These are phyloP conservation scores for Geosmithia putterillii DNA, from an alignment of 2,329 filamentous ascomycete species.

Conservation along the genomic window DNA sequence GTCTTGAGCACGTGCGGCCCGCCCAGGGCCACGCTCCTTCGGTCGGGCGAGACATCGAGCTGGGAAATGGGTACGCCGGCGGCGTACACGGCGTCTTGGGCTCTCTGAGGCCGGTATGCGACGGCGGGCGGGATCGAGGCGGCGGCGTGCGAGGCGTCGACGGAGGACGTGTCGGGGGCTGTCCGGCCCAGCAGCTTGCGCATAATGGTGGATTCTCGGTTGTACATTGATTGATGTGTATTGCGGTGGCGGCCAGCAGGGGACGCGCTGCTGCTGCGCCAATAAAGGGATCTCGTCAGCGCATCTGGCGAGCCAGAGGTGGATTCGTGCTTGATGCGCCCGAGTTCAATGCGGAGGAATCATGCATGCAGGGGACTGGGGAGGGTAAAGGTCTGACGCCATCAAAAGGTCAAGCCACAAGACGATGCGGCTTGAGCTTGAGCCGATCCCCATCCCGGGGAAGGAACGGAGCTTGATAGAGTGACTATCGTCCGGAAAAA, in stretches of 20 bases:
- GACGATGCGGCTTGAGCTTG: no score
- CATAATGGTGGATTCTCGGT: slow-evolving; percentile 43
- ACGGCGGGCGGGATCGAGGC: slow-evolving; percentile 17
- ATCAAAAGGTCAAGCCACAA: background rate
- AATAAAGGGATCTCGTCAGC: background rate
- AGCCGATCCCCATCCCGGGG: no score
- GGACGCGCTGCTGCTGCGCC: background rate
- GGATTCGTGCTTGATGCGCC: background rate
- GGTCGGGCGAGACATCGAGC: slow-evolving; percentile 46
- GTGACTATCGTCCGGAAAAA: background rate
- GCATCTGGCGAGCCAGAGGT: background rate
- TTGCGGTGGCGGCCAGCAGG: slow-evolving; percentile 1
- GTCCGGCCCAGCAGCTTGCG: slow-evolving; percentile 47
- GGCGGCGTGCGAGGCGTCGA: slow-evolving; percentile 32
- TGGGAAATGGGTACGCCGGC: slow-evolving; percentile 41
- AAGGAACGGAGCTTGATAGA: background rate
- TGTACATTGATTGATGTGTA: no score
- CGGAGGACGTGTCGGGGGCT: slow-evolving; percentile 8
- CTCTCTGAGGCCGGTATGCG: slow-evolving; percentile 35
- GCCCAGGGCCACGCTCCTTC: slow-evolving; percentile 41
- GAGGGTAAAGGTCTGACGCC: background rate
- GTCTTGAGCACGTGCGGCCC: slow-evolving; percentile 50
- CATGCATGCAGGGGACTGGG: background rate
- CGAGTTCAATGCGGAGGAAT: background rate
- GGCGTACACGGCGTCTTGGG: slow-evolving; percentile 41